Evolutionary conservation across 192 early-diverging fungal genomes (phyloP).

Genomic region (Linderina pennispora): DNA sequence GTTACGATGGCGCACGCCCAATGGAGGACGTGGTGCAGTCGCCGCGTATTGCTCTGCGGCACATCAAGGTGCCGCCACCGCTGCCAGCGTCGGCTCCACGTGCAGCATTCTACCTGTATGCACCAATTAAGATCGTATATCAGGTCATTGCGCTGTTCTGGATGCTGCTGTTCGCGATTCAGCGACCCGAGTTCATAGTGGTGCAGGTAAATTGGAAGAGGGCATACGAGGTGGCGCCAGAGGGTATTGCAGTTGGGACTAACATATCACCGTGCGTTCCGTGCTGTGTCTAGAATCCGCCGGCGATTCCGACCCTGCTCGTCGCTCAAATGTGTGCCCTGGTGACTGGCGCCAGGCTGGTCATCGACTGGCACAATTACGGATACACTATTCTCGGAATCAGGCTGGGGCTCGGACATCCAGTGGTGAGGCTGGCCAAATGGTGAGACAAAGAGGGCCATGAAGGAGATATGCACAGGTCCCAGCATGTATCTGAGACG

Average conservation of each 20-base stretch:
- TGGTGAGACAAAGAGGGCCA: conserved; percentile 9
- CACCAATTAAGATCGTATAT: conserved; percentile 57
- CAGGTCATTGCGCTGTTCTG: conserved; percentile 59
- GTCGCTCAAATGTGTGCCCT: conserved; percentile 65
- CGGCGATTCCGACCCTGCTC: conserved; percentile 85
- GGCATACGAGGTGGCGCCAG: neutral
- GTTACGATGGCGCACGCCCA: conserved; percentile 60
- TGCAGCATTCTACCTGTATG: conserved; percentile 58
- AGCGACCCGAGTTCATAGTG: conserved; percentile 60
- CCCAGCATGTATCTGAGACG: too few species aligned
- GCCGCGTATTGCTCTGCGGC: conserved; percentile 13
- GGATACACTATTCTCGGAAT: conserved; percentile 82
- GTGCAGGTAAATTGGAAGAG: conserved; percentile 77
- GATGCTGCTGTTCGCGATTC: conserved; percentile 51
- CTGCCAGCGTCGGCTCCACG: conserved; percentile 53
- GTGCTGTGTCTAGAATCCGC: conserved; percentile 68
- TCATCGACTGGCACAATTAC: conserved; percentile 99
- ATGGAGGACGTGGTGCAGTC: conserved; percentile 19
- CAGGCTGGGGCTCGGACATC: conserved; percentile 51
- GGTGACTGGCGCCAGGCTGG: conserved; percentile 59
- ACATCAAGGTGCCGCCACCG: conserved; percentile 33
- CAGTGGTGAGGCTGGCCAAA: conserved; percentile 32
- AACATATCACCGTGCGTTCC: neutral
- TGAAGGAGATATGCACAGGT: too few species aligned
- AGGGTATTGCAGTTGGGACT: neutral